These are phyloP conservation scores for Microbotryomycetes sp. DNA, from an alignment of 1,284 basidiomycete species.

Conservation along the genomic window DNA sequence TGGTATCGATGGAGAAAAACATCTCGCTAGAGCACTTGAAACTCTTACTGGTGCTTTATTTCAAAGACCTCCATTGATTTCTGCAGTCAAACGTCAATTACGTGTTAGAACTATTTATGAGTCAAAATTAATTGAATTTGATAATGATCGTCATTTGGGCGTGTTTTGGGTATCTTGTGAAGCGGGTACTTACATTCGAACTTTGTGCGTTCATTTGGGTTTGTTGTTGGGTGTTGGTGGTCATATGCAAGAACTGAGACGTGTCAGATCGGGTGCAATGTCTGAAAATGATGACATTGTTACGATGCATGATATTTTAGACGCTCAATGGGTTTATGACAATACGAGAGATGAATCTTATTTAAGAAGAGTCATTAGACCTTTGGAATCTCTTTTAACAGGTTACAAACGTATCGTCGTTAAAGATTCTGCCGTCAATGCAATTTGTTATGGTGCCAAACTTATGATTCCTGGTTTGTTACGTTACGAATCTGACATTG, in stretches of 20 bases:
- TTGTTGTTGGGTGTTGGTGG: constrained; percentile 92
- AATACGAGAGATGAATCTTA: constrained; percentile 99
- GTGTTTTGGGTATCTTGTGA: constrained; percentile 99
- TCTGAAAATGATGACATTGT: constrained; percentile 98
- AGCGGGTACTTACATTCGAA: constrained; percentile 97
- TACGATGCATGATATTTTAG: constrained; percentile 99
- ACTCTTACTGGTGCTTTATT: constrained; percentile 97
- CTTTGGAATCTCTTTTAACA: constrained; percentile 86
- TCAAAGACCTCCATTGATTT: constrained; percentile 97
- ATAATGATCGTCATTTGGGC: constrained; percentile 92
- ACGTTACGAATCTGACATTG: constrained; percentile 90
- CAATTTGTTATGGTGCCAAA: constrained; percentile 98
- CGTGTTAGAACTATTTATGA: constrained; percentile 97
- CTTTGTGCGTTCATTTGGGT: constrained; percentile 94
- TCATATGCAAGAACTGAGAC: constrained; percentile 97
- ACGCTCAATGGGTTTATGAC: constrained; percentile 98
- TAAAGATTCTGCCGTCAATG: constrained; percentile 98
- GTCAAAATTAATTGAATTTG: constrained; percentile 92
- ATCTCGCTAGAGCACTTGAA: constrained; percentile 86
- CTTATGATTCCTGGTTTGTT: constrained; percentile 99
- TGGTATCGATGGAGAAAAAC: constrained; percentile 68
- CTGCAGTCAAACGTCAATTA: constrained; percentile 96
- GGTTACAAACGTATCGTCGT: constrained; percentile 99
- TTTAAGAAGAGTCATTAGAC: constrained; percentile 88
- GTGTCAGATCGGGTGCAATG: constrained; percentile 92